A percentile compares a stretch with the other conserved stretches of the same genome.
These are phyloP conservation scores for Bimuria novae-zelandiae DNA, from an alignment of 2,329 filamentous ascomycete species.

Conservation along the genomic window DNA sequence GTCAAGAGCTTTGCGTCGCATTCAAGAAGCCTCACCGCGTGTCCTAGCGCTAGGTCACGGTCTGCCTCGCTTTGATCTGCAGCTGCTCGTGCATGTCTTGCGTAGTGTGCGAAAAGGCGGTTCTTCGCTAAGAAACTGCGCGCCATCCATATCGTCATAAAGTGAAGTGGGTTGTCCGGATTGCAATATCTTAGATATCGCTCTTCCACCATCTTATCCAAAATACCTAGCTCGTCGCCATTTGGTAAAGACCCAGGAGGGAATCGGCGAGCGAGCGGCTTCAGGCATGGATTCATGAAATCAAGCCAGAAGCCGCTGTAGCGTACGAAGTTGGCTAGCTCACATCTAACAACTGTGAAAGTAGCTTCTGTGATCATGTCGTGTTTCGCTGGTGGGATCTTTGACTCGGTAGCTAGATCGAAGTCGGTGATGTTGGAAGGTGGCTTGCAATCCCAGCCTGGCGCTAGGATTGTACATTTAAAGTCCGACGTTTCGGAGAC, in stretches of 20 bases:
- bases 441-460: slow-evolving; percentile 52
- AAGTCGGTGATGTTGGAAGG: slow-evolving; percentile 59
- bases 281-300: slow-evolving; percentile 51
- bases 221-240: slow-evolving; percentile 32
- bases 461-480: slow-evolving; percentile 54
- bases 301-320: slow-evolving; percentile 52
- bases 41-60: slow-evolving; percentile 31
- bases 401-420: slow-evolving; percentile 48
- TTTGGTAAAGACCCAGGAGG: slow-evolving; percentile 19
- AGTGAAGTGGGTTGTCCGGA: slow-evolving; percentile 46
- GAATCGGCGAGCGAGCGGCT: slow-evolving; percentile 41
- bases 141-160: slow-evolving; percentile 54
- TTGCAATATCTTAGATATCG: slow-evolving; percentile 43
- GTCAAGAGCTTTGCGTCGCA: slow-evolving; percentile 53
- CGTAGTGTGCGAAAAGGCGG: slow-evolving; percentile 57
- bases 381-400: slow-evolving; percentile 44
- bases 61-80: slow-evolving; percentile 24
- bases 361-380: slow-evolving; percentile 59
- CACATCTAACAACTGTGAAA: slow-evolving; percentile 55
- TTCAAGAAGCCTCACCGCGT: slow-evolving; percentile 50
- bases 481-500: slow-evolving; percentile 59
- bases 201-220: slow-evolving; percentile 48
- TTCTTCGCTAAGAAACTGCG: slow-evolving; percentile 54
- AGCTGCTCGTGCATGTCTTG: slow-evolving; percentile 20
- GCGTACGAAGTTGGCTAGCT: slow-evolving; percentile 50